Base-by-base conservation (phyloP, 805 yeast species). In the Isabelozyma rhagii region DNA sequence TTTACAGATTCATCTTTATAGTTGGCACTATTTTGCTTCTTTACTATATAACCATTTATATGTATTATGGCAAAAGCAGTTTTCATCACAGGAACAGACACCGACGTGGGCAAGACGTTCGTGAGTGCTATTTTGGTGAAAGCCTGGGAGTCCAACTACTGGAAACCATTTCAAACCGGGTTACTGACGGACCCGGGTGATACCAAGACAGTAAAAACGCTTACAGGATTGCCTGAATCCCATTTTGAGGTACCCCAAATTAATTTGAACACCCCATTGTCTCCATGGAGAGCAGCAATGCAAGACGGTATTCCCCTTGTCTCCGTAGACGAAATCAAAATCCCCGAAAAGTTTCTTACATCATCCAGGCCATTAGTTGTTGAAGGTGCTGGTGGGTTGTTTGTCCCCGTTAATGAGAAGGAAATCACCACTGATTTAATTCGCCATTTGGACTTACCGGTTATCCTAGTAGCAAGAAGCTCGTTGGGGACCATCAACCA, bases 91-190 rank as follows among this genome's bases (percentile, higher is more conserved):
- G 68, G 69, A n/a, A 63, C 68, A 8, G 69, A 62, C 47, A 64
- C 69, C 0, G 69, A 64, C 47, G 66, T 64, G 31, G 69, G 69
- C 5, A 64, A 64, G 44, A 64, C 69, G 14, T 61, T 62, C 51
- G 49, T 64, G 5, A 56, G 66, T 13, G 48, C 65, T 1, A 43
- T 64, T 25, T 48, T 64, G 21, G 59, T 53, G 14, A 51, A 55
- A 34, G 55, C 53, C 31, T 64, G 68, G 68, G 47, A 48, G 13
- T 59, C 63, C 3, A 52, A 57, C 21, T 64, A 64, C 47, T 64
- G 69, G 69, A 63, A 64, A 49, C 68, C 68, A 1, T 49, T 62
- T 4, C 67, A 64, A 48, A 64, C 69, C 4, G 69, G 68, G 1
- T 50, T 61, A 18, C 62, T 62, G 13, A 44, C 56, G 27, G 68